Percentiles rank a stretch among this genome's conserved stretches.
These are phyloP conservation scores for Penicillium manginii DNA, from an alignment of 495 filamentous ascomycete genomes.

Conservation along the genomic window DNA sequence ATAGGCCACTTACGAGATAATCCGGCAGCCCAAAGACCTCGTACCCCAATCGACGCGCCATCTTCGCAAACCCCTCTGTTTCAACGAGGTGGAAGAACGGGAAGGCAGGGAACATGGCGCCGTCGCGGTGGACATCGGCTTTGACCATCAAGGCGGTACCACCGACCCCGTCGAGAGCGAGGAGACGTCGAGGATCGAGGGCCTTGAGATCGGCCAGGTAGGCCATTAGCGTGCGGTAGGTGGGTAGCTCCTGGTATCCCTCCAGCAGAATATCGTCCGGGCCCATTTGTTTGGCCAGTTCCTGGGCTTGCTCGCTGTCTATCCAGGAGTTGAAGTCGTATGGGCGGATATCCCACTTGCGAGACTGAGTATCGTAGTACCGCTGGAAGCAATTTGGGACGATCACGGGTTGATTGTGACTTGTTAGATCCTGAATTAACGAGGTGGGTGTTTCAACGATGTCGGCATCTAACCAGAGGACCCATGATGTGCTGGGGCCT, in stretches of 20 bases:
- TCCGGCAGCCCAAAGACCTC: conserved; percentile 84
- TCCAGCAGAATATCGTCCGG: conserved; percentile 91
- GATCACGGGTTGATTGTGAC: conserved; percentile 82
- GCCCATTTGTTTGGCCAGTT: conserved; percentile 77
- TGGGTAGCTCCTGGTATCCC: conserved; percentile 89
- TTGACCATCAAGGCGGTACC: conserved; percentile 94
- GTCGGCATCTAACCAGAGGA: conserved; percentile 93
- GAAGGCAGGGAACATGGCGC: conserved; percentile 98
- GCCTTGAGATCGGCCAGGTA: conserved; percentile 64
- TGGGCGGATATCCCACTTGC: conserved; percentile 71
- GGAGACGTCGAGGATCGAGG: conserved; percentile 60
- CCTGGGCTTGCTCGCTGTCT: conserved; percentile 76
- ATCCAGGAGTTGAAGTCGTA: conserved; percentile 99
- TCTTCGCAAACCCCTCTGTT: conserved; percentile 97
- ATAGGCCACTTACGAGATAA: conserved; percentile 75
- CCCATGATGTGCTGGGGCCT: conserved; percentile 92
- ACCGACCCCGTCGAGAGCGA: conserved; percentile 88
- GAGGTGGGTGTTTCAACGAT: conserved; percentile 85
- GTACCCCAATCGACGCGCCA: conserved; percentile 89
- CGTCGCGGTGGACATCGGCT: conserved; percentile 95
- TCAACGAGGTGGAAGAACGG: conserved; percentile 96
- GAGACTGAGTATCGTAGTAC: conserved; percentile 72
- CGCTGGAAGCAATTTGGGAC: conserved; percentile 96
- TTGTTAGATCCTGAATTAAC: conserved; percentile 90
- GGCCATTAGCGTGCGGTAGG: conserved; percentile 92